Evolutionary conservation across 805 yeast genomes (phyloP), one percentile per base, ranked within the genome.

Genomic region (Starmerella stellata): DNA sequence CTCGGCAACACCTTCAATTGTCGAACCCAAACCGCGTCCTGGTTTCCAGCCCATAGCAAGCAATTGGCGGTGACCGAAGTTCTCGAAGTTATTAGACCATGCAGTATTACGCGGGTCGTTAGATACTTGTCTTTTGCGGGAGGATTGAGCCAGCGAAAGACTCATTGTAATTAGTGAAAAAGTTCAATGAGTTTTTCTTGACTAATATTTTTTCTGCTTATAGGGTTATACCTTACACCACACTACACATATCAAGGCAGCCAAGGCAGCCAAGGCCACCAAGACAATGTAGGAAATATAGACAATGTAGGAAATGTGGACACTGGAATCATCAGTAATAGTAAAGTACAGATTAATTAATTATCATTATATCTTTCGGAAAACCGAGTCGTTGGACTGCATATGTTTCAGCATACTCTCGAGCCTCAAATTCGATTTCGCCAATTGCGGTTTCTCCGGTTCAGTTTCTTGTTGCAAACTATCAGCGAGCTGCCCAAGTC

Each of bases 21-120:
- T 74, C 16, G 70, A 55, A 2, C 98, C 98, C 17, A 87, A 66
- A 5, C 96, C 96, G 44, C 64, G 62, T 16, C 98, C 98, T 2
- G 93, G 93, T 38, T 64, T 68, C 98, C 98, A 87, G 15, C 98
- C 98, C 53, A 75, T 63, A 48, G 72, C 75, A 44, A 73, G 73
- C 43, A 87, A 57, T 57, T 83, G 83, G 51, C 77, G 72, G 55
- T 79, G 95, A 0, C 98, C 98, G 52, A 87, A 87, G 37, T 94
- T 61, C 3, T 42, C 43, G 19, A 48, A 54, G 44, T 62, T 80
- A 53, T 82, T 82, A 20, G 95, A 77, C 98, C 98, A 87, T 44
- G 74, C 70, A 1, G 95, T 85, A 53, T 87, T 87, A 53, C 96
- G 65, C 15, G 98, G 98, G 60, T 87, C 98, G 28, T 68, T 60